Evolutionary conservation across 331 rosid genomes (phyloP).

Genomic region (Malus hybrid): DNA sequence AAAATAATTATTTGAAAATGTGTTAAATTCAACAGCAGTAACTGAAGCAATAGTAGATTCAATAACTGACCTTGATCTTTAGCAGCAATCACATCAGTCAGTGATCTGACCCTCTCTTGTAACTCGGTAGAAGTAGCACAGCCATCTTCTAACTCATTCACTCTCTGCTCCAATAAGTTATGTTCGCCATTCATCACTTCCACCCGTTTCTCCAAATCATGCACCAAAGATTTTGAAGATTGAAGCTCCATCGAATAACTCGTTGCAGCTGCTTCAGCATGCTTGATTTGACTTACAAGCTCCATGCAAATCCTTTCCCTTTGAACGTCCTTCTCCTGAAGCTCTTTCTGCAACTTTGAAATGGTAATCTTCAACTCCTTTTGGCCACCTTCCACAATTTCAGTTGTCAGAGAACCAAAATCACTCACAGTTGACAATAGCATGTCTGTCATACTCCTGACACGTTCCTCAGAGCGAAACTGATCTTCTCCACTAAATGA

Average conservation of each 20-base stretch:
- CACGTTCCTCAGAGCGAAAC: constrained; percentile 45
- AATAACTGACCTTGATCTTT: constrained; percentile 78
- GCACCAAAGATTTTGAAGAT: constrained; percentile 46
- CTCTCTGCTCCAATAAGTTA: constrained; percentile 47
- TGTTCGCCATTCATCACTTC: constrained; percentile 48
- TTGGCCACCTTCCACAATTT: constrained; percentile 46
- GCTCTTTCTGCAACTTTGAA: constrained; percentile 71
- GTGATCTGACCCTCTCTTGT: constrained; percentile 59
- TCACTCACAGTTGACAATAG: constrained; percentile 55
- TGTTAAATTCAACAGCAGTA: too few relatives aligned
- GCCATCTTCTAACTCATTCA: constrained; percentile 51
- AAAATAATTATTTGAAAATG: too few relatives aligned
- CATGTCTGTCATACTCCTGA: constrained; percentile 53
- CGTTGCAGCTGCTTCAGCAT: constrained; percentile 63
- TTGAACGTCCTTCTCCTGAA: constrained; percentile 88
- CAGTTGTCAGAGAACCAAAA: constrained; percentile 52
- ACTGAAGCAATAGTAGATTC: neutral
- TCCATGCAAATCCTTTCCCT: constrained; percentile 76
- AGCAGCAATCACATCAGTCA: constrained; percentile 51
- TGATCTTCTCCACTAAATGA: constrained; percentile 29
- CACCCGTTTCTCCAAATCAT: constrained; percentile 49
- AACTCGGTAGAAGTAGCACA: constrained; percentile 45
- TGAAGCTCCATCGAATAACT: constrained; percentile 61
- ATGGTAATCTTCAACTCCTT: constrained; percentile 69
- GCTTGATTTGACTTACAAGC: constrained; percentile 80